Evolutionary conservation across 2,329 filamentous ascomycete species (phyloP), one percentile per base, ranked within the genome.

Genomic region (Xylariaceae sp.): DNA sequence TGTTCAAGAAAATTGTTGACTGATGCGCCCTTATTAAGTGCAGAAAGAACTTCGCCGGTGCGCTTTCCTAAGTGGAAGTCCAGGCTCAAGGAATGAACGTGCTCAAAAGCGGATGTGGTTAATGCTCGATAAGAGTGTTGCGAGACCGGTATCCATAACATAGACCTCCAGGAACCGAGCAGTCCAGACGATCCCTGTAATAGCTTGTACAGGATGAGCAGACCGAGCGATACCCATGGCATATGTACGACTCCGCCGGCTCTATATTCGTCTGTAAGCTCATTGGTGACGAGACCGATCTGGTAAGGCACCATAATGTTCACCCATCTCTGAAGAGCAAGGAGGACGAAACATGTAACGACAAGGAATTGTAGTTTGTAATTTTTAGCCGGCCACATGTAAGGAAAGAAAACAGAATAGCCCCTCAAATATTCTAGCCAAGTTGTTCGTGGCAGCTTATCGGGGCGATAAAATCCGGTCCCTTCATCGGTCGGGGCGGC

Each of bases 1-100:
- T 95, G 90, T 67, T 97, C 93, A 45, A 98, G 77, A 64, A 98
- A 98, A 5, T 86, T 89, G 62, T 97, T 97, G 73, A 98, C 95
- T 3, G 92, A 88, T 49, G 86, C 91, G 37, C 93, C 93, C 66
- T 98, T 98, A 71, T 93, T 95, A 54, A 98, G 76, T 1, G 93
- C 93, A 12, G 92, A 97, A 14, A 97, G 73, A 8, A 98, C 90
- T 67, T 98, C 93, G 52, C 93, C 93, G 0, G 93, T 98, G 61
- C 92, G 88, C 70, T 98, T 98, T 42, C 89, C 90, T 3, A 97
- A 79, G 63, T 98, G 93, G 61, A 98, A 98, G 64, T 97, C 93
- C 54, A 97, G 77, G 65, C 91, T 96, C 25, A 98, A 81, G 40
- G 86, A 85, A 67, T 98, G 93, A 19, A 98, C 93, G 64, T 98